A percentile compares a stretch with the other conserved stretches of the same genome.
These are phyloP conservation scores for Scopulariopsis brevicaulis DNA, from an alignment of 2,329 filamentous ascomycete genomes.

Conservation along the genomic window DNA sequence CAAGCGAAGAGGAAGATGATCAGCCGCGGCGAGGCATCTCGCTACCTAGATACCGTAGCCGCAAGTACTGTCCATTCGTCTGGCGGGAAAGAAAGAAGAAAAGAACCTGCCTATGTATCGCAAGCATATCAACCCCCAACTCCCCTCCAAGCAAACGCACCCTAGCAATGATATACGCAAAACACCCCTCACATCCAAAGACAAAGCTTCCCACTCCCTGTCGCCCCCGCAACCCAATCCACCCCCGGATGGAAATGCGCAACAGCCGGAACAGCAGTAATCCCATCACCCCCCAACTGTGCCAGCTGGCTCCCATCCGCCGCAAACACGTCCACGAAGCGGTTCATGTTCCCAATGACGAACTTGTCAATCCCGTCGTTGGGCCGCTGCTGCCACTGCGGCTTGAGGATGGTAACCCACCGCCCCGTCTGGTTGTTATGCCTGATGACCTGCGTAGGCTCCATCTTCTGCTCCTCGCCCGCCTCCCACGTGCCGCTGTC, in stretches of 20 bases:
- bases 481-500: constrained; percentile 46
- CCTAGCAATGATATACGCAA: neutral
- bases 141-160: neutral
- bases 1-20: too few relatives aligned
- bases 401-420: constrained; percentile 79
- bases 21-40: too few relatives aligned
- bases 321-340: constrained; percentile 87
- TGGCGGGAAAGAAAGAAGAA: too few relatives aligned
- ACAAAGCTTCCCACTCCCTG: constrained; percentile 82
- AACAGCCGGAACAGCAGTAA: constrained; percentile 89
- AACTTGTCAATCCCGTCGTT: constrained; percentile 75
- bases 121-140: neutral
- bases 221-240: constrained; percentile 90
- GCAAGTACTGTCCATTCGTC: too few relatives aligned
- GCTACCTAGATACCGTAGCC: too few relatives aligned
- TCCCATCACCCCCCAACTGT: constrained; percentile 77
- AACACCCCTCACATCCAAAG: constrained; percentile 50
- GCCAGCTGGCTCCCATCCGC: constrained; percentile 76
- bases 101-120: too few relatives aligned
- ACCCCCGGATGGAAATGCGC: constrained; percentile 78
- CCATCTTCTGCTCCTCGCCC: constrained; percentile 49
- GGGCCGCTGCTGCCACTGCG: constrained; percentile 77
- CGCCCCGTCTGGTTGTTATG: constrained; percentile 96
- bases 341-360: constrained; percentile 93
- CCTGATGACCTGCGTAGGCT: constrained; percentile 54